A percentile compares a stretch with the other conserved stretches of the same genome.
Conservation (phyloP, 2,329 filamentous ascomycete species). For the Thielaviopsis populi region DNA sequence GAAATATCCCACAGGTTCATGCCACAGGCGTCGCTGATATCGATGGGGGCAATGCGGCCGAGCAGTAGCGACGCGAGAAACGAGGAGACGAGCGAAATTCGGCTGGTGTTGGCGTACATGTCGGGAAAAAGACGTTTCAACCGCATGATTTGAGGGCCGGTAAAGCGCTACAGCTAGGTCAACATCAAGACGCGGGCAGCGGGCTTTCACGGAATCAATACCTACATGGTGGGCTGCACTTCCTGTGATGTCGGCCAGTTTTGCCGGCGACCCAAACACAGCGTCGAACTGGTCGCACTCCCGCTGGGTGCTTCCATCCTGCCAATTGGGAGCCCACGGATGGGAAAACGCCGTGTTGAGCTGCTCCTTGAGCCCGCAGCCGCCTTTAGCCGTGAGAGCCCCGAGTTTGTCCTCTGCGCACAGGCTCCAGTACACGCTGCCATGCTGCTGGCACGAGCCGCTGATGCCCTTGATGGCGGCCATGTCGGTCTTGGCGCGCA, state of each 20-base stretch:
- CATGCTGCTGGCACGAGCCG: conserved; percentile 92
- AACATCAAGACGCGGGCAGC: neutral
- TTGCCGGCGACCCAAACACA: conserved; percentile 47
- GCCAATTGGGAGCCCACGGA: conserved; percentile 89
- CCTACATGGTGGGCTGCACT: conserved; percentile 88
- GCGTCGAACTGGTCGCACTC: conserved; percentile 84
- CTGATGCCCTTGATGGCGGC: conserved; percentile 64
- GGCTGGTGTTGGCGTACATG: conserved; percentile 63
- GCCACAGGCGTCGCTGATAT: conserved; percentile 87
- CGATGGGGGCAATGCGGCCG: conserved; percentile 71
- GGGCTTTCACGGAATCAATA: conserved; percentile 13
- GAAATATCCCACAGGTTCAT: conserved; percentile 95
- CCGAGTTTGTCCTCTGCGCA: conserved; percentile 51
- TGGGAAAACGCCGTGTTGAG: conserved; percentile 61
- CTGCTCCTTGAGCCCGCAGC: conserved; percentile 54
- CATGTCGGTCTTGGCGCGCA: conserved; percentile 54
- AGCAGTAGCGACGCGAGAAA: conserved; percentile 87
- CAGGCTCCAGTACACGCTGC: conserved; percentile 82
- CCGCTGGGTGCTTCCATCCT: conserved; percentile 84
- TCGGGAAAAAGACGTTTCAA: conserved; percentile 68
- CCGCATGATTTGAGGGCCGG: conserved; percentile 87
- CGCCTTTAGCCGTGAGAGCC: conserved; percentile 37
- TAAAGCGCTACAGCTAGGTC: conserved; percentile 56
- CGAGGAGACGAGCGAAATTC: conserved; percentile 88
- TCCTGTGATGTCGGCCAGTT: conserved; percentile 66